Evolutionary conservation across 352 stramenopile genomes (phyloP).

Genomic region (Pythium plurisporium): DNA sequence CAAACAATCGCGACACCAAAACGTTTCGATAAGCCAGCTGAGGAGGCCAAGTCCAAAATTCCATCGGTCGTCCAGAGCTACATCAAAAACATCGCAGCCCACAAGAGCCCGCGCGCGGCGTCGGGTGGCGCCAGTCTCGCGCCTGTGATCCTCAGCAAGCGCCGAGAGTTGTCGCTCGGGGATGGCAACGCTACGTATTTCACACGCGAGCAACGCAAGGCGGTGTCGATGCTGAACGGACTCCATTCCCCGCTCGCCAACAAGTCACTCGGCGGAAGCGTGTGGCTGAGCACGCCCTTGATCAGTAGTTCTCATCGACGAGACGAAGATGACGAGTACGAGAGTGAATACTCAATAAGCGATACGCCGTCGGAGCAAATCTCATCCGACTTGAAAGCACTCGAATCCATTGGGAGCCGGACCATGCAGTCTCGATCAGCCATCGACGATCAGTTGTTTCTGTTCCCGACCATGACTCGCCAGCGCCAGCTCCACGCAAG

Average conservation of each 20-base stretch:
- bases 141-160: conserved; percentile 18
- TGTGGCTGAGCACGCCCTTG: background rate
- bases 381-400: background rate
- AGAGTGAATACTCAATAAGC: background rate
- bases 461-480: conserved; percentile 30
- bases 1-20: background rate
- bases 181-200: background rate
- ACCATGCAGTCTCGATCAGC: too few relatives aligned
- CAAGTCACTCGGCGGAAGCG: conserved; percentile 17
- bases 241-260: conserved; percentile 19
- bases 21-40: too few relatives aligned
- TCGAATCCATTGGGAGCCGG: too few relatives aligned
- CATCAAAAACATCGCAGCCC: background rate
- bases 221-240: conserved; percentile 10
- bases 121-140: background rate
- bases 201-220: conserved; percentile 24
- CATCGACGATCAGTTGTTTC: conserved; percentile 22
- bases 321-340: conserved; percentile 8
- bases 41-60: conserved; percentile 4
- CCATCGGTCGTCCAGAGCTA: conserved; percentile 15
- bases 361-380: background rate
- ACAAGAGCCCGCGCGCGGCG: conserved; percentile 1
- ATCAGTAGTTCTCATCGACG: background rate
- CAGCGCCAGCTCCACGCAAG: conserved; percentile 28
- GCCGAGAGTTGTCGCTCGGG: background rate